Conservation (phyloP, 495 filamentous ascomycete species). For the Cladorrhinum samala region DNA sequence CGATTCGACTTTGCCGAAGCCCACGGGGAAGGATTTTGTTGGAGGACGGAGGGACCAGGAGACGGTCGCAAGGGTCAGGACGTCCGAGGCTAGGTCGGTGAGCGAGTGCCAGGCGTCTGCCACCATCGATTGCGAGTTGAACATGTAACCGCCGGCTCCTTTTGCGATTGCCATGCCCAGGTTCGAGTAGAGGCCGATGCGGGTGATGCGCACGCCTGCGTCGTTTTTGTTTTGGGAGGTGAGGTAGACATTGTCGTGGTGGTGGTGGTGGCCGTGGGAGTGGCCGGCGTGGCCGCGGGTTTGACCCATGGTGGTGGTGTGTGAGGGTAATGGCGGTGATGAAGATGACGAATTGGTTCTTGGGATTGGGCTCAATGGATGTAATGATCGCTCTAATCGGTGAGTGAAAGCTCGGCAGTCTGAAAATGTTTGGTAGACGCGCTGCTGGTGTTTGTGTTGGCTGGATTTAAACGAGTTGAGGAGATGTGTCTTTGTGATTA, state of each 20-base stretch:
- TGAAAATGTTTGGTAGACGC: conserved; percentile 30
- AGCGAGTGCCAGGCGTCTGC: conserved; percentile 94
- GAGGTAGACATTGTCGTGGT: conserved; percentile 85
- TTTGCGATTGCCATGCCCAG: conserved; percentile 90
- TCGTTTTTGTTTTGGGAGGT: conserved; percentile 85
- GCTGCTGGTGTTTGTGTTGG: conserved; percentile 9
- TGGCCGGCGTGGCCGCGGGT: conserved; percentile 46
- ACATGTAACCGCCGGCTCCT: conserved; percentile 82
- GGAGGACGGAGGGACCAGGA: conserved; percentile 83
- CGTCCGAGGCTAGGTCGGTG: conserved; percentile 89
- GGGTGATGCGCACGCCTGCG: conserved; percentile 89
- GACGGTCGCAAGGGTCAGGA: conserved; percentile 88
- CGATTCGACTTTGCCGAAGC: conserved; percentile 96
- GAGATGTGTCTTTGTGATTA: conserved; percentile 32
- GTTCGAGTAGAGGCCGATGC: conserved; percentile 87
- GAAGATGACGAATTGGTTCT: conserved; percentile 1
- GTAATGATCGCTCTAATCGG: conserved; percentile 14
- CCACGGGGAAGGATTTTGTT: conserved; percentile 72
- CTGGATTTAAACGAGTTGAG: conserved; percentile 7
- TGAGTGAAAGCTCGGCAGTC: conserved; percentile 19
- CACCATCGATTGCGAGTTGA: conserved; percentile 89
- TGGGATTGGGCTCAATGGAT: conserved; percentile 7
- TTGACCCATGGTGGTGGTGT: conserved; percentile 29
- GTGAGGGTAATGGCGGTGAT: conserved; percentile 22
- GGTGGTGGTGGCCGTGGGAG: conserved; percentile 52